Percentiles rank a stretch among this genome's conserved stretches.
These are phyloP conservation scores for Triticum monococcum DNA, from an alignment of 176 grass and related monocot species.

Conservation along the genomic window DNA sequence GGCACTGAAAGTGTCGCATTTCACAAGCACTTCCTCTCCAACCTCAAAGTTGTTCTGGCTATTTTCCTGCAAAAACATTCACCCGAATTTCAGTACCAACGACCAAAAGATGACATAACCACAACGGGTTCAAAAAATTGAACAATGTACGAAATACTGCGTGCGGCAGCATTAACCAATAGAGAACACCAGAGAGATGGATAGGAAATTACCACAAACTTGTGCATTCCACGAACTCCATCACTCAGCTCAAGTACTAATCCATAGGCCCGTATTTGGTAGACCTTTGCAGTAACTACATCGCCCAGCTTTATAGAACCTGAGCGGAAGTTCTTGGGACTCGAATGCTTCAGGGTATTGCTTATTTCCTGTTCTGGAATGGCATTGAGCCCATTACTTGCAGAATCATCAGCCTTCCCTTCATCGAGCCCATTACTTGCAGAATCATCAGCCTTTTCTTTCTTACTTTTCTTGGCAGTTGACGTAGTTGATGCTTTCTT, in stretches of 20 bases:
- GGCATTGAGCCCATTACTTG: constrained; percentile 20
- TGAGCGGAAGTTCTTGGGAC: constrained; percentile 23
- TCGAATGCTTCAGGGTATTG: constrained; percentile 22
- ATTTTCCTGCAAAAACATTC: constrained; percentile 48
- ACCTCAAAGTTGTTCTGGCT: constrained; percentile 56
- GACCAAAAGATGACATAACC: background rate
- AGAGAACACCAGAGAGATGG: background rate
- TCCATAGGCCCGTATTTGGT: constrained; percentile 79
- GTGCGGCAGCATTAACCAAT: background rate
- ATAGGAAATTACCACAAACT: constrained; percentile 75
- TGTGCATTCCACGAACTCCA: constrained; percentile 86
- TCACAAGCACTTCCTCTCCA: constrained; percentile 63
- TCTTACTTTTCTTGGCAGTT: constrained; percentile 46
- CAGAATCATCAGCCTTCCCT: constrained; percentile 22
- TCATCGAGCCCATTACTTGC: constrained; percentile 16
- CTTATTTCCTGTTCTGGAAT: constrained; percentile 31
- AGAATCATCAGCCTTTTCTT: constrained; percentile 24
- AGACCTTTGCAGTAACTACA: constrained; percentile 72
- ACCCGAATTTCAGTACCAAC: background rate
- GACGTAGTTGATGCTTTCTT: constrained; percentile 35
- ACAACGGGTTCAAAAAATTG: background rate
- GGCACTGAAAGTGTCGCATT: constrained; percentile 57
- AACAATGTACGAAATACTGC: background rate
- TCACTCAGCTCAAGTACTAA: constrained; percentile 83
- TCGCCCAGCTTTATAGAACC: constrained; percentile 74